Conservation (phyloP, 495 filamentous ascomycete genomes). For the Ramalina intermedia region DNA sequence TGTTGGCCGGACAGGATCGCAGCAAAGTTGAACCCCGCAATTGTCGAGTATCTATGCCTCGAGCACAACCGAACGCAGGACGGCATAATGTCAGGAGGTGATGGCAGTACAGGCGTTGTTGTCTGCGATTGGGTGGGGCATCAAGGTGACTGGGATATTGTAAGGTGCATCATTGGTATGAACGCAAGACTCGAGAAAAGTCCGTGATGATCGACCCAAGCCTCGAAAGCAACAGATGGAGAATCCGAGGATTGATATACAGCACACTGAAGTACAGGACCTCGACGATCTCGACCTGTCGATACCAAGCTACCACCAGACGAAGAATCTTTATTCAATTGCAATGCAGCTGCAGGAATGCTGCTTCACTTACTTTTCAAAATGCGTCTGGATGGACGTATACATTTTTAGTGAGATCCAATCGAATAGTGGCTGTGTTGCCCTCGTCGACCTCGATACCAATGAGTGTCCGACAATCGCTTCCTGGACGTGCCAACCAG, state of each 20-base stretch:
- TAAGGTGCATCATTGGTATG: conserved; percentile 80
- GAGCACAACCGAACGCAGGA: conserved; percentile 34
- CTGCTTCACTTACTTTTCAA: neutral
- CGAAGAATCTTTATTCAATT: neutral
- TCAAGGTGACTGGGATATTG: conserved; percentile 85
- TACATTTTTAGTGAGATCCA: neutral
- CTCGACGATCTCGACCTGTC: neutral
- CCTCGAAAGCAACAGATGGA: too few relatives aligned
- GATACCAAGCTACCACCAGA: neutral
- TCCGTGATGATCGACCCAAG: conserved; percentile 4
- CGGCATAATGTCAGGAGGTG: conserved; percentile 38
- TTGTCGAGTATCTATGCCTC: conserved; percentile 62
- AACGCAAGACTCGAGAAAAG: conserved; percentile 59
- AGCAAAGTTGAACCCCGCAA: conserved; percentile 82
- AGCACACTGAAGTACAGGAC: neutral
- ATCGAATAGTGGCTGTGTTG: neutral
- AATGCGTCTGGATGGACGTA: neutral
- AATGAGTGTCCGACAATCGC: neutral
- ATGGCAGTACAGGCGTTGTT: conserved; percentile 80
- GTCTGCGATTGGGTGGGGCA: conserved; percentile 88
- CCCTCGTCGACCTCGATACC: neutral
- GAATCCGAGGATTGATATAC: neutral
- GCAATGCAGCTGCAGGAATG: neutral
- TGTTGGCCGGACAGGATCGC: conserved; percentile 94
- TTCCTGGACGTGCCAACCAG: neutral